A percentile compares a stretch with the other conserved stretches of the same genome.
Conservation (phyloP, 1,284 basidiomycete genomes). For the Trichosporon ovoides region DNA sequence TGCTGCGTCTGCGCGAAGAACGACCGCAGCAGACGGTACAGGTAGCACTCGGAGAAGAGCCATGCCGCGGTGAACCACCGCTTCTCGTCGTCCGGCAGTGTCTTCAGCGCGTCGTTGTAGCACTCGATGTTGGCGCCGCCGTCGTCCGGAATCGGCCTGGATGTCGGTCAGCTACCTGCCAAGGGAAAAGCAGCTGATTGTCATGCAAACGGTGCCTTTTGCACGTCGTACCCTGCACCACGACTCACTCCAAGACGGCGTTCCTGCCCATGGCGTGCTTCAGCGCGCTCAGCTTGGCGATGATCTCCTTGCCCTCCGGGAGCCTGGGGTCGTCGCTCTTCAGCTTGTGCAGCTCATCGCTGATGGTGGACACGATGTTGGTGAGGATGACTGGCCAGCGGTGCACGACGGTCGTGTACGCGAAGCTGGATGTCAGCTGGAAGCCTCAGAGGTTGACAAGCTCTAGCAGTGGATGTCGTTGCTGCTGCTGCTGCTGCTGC, state of each 20-base stretch:
- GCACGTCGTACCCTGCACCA: neutral
- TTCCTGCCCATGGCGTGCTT: constrained; percentile 89
- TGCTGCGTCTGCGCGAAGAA: constrained; percentile 65
- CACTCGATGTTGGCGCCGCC: constrained; percentile 61
- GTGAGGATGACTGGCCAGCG: constrained; percentile 85
- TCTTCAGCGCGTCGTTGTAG: constrained; percentile 69
- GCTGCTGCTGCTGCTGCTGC: no score
- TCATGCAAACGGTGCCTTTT: neutral
- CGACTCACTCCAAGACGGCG: constrained; percentile 62
- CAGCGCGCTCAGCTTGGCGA: constrained; percentile 69
- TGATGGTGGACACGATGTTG: constrained; percentile 66
- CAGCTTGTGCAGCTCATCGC: constrained; percentile 57
- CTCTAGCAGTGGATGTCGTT: no score
- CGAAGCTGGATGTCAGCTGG: constrained; percentile 28
- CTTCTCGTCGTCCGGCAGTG: constrained; percentile 55
- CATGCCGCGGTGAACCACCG: constrained; percentile 91
- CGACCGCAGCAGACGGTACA: constrained; percentile 75
- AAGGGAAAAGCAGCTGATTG: neutral
- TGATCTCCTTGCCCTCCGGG: constrained; percentile 70
- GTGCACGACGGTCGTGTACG: constrained; percentile 42
- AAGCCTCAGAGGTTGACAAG: neutral
- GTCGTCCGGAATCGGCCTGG: constrained; percentile 65
- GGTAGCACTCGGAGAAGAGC: constrained; percentile 82
- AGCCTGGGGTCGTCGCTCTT: constrained; percentile 46
- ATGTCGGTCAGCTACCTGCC: neutral